Base-by-base conservation (phyloP, 345 rosid genomes). In the Theobroma cacao region DNA sequence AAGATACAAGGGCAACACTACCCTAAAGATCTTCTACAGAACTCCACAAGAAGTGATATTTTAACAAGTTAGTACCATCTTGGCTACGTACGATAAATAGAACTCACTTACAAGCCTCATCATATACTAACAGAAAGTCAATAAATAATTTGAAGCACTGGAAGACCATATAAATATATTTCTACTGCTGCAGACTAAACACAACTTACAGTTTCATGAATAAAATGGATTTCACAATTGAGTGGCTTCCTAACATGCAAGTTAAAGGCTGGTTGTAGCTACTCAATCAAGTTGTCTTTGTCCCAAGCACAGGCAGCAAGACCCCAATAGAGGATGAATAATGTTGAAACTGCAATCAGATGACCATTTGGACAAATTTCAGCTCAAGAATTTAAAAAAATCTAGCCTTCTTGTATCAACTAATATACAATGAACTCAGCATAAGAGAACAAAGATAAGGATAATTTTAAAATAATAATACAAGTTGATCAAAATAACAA, bases 321-420 rank as follows among this genome's bases (percentile, higher is more conserved):
- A 11, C 36, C 59, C 48, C 80, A 24, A 84, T 36, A 30, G 88
- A 75, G n/a, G 79, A 77, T 68, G 55, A 59, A 61, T 86, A 83
- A 50, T 63, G 77, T 72, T 82, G 80, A 81, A 86, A 84, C 91
- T 86, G 88, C 84, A 78, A 67, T 31, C 58, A 53, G 12, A 78
- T 48, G 43, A 47, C 13, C 55, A 65, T 65, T 58, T 38, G 36
- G 50, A 76, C 43, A 8, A 28, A 33, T 50, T 55, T 78, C 36
- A 70, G 74, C 7, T 38, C 20, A 30, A 12, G 33, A 53, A n/a
- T 9, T 31, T 41, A 4, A 17, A 41, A 66, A 11, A 18, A 63
- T 38, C 24, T 74, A 40, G 34, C 26, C 62, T 12, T 59, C 50
- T 58, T 53, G 43, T 7, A 72, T 26, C 31, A 31, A 76, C 45